Evolutionary conservation across 805 yeast species (phyloP), one percentile per base, ranked within the genome.

Genomic region (Ogataea chonburiensis): DNA sequence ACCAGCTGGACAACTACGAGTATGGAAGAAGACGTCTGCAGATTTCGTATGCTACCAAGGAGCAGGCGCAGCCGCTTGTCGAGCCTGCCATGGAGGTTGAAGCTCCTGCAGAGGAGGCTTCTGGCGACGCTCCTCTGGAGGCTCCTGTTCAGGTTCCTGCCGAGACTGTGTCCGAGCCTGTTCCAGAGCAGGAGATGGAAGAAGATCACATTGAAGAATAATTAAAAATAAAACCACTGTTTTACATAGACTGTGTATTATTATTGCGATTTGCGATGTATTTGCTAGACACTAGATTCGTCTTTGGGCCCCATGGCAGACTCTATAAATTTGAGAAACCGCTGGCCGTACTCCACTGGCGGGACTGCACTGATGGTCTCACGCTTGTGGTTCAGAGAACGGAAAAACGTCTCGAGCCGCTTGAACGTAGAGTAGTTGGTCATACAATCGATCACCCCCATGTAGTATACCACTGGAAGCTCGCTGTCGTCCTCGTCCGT

Each of bases 381-480:
- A 37, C 89, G 66, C 24, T 79, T 72, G 53, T 86, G 85, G 23
- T 75, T 73, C 17, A 93, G 50, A 11, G 85, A 71, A 57, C 95
- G 75, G 79, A 88, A 83, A 45, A 86, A 75, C 0, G 98, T 91
- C 56, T 93, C 98, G 29, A 88, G 58, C 45, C 75, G 73, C 58
- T 93, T 93, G 47, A 78, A 64, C 15, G 81, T 60, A 0, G 85
- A 78, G 51, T 86, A 86, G 45, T 77, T 77, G 0, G 98, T 93
- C 48, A 93, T 67, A 61, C 96, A 91, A 56, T 93, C 98, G 46
- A 93, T 93, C 24, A 93, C 81, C 7, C 98, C 98, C 50, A 93
- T 65, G 53, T 89, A 93, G 62, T 93, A 93, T 6, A 91, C 75
- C 37, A 81, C 75, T 19, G 76, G 69, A 22, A 75, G 53, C 16